Conservation (phyloP, 2,329 filamentous ascomycete genomes). For the Pyricularia pennisetigena region DNA sequence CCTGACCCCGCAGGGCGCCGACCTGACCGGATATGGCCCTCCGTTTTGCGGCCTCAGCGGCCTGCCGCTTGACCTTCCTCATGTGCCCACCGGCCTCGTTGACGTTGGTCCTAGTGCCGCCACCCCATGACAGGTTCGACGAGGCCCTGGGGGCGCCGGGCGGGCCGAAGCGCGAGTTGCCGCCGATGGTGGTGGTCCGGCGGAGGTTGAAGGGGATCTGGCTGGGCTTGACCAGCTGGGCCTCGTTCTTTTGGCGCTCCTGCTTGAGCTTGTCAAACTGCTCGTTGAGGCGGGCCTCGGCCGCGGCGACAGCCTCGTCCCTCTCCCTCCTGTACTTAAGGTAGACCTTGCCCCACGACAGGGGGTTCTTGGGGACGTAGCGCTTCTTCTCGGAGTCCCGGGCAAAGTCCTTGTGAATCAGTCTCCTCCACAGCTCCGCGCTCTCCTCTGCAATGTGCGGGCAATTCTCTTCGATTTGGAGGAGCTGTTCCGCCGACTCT, state of each 20-base stretch:
- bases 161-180: constrained; percentile 6
- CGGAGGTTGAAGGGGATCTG: constrained; percentile 28
- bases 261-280: constrained; percentile 48
- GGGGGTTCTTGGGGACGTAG: constrained; percentile 54
- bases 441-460: constrained; percentile 65
- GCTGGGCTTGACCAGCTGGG: constrained; percentile 43
- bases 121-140: constrained; percentile 26
- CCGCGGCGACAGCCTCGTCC: constrained; percentile 43
- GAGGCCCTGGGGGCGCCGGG: constrained; percentile 11
- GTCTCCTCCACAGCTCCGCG: constrained; percentile 64
- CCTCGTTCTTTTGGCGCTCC: constrained; percentile 32
- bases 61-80: constrained; percentile 45
- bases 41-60: constrained; percentile 39
- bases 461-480: constrained; percentile 61
- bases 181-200: constrained; percentile 22
- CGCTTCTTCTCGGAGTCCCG: constrained; percentile 49
- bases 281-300: constrained; percentile 46
- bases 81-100: constrained; percentile 43
- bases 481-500: constrained; percentile 65
- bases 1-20: constrained; percentile 23
- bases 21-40: constrained; percentile 31
- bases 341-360: constrained; percentile 73
- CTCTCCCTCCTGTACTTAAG: constrained; percentile 53
- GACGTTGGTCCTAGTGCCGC: constrained; percentile 41
- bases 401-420: constrained; percentile 72